Conservation (phyloP, 1,284 basidiomycete species). For the Cystobasidiaceae sp. region DNA sequence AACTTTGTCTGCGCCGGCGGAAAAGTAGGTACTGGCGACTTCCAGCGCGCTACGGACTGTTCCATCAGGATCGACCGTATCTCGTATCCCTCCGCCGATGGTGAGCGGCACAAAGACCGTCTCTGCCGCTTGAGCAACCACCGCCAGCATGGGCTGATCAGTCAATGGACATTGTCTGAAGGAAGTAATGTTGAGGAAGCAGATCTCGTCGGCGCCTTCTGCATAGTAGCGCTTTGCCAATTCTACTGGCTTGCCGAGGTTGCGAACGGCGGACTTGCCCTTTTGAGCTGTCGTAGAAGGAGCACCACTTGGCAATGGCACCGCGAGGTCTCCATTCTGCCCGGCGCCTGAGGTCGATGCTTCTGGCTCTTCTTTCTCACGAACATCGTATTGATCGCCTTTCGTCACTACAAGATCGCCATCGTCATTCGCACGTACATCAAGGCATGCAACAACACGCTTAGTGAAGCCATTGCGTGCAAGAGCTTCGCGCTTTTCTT, state of each 20-base stretch:
- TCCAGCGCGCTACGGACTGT: conserved; percentile 79
- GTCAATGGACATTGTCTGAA: conserved; percentile 92
- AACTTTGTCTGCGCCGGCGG: conserved; percentile 96
- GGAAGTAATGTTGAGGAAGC: conserved; percentile 97
- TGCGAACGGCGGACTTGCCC: conserved; percentile 68
- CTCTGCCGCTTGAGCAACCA: conserved; percentile 83
- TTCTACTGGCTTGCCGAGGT: conserved; percentile 95
- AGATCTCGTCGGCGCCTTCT: conserved; percentile 91
- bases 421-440: conserved; percentile 90
- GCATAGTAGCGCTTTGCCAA: conserved; percentile 81
- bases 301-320: conserved; percentile 40
- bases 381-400: conserved; percentile 98
- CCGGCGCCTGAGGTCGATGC: conserved; percentile 48
- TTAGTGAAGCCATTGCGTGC: conserved; percentile 66
- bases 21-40: conserved; percentile 93
- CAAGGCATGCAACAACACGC: conserved; percentile 95
- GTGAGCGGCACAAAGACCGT: conserved; percentile 96
- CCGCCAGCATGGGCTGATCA: conserved; percentile 97
- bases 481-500: conserved; percentile 31
- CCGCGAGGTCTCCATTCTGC: conserved; percentile 41
- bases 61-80: conserved; percentile 91
- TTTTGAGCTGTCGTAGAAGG: conserved; percentile 26
- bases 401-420: conserved; percentile 99
- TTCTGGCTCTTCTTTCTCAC: conserved; percentile 55
- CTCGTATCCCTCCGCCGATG: conserved; percentile 97